Base-by-base conservation (phyloP, 768 basidiomycete species). In the Russula emetica region DNA sequence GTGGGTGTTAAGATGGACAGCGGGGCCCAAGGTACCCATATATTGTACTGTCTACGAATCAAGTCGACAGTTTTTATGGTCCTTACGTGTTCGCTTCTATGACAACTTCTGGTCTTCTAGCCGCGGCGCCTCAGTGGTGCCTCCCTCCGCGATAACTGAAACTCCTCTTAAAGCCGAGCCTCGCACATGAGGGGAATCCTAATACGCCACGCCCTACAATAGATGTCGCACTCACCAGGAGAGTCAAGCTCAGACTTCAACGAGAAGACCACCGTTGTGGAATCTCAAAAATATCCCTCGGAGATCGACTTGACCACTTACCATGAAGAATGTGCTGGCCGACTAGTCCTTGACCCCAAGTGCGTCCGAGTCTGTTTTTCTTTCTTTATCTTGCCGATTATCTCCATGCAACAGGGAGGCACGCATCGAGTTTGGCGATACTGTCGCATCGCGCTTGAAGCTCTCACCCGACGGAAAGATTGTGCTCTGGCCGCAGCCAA, bases 401-500 rank as follows among this genome's bases (percentile, higher is more conserved):
- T 26, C 16, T 6, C 20, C 20, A 26, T n/a, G 11, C 40, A 11
- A 16, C 64, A 85, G 83, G 47, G 86, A 89, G 73, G 87, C 87
- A 1, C 77, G 75, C 68, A 74, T 81, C 59, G 86, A 86, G 72
- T 81, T 86, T 56, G 86, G 86, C 9, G 81, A 82, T 26, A 74
- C 74, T 4, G 71, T 85, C 40, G 84, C 85, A 0, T 74, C 79
- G 5, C 77, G 71, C 54, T 75, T 88, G 59, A 88, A 88, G 76
- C 75, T 85, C 8, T 79, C 82, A 5, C 64, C 68, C 20, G 83
- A 85, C 61, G 85, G 86, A 0, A 80, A 75, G 18, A 83, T 78
- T 53, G 80, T 88, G 10, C 78, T 89, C 0, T 88, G 86, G 84
- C 87, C 87, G n/a, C 87, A 88, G 68, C 86, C 87, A 1, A 79